phyloP scores from a whole-genome alignment of 192 early-diverging fungal species.

The Backusella morwellensis region DNA sequence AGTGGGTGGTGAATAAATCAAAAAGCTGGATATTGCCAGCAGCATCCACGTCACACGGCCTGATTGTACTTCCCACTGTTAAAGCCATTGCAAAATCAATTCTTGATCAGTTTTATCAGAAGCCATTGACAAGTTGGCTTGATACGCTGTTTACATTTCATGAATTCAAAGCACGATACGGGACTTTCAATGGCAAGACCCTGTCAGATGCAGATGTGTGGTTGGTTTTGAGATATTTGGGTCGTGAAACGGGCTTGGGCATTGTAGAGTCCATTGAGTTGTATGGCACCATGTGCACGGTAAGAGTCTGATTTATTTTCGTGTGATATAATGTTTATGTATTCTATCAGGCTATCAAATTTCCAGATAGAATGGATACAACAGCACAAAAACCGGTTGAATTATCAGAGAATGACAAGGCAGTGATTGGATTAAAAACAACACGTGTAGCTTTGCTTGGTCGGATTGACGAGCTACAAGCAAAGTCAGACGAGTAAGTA shows the following conservation, averaged over 20 bases:
- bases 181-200: neutral
- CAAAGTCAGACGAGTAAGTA: slow-evolving; percentile 50
- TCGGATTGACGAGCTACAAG: slow-evolving; percentile 63
- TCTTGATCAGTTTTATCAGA: slow-evolving; percentile 10
- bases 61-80: slow-evolving; percentile 17
- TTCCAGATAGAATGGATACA: slow-evolving; percentile 11
- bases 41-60: neutral
- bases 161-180: slow-evolving; percentile 12
- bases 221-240: slow-evolving; percentile 32
- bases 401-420: slow-evolving; percentile 56
- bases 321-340: neutral
- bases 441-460: slow-evolving; percentile 46
- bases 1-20: neutral
- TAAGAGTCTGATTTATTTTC: neutral
- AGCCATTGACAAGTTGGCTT: neutral
- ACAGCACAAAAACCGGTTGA: slow-evolving; percentile 7
- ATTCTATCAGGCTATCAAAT: slow-evolving; percentile 20
- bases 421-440: slow-evolving; percentile 53
- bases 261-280: slow-evolving; percentile 12
- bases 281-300: neutral
- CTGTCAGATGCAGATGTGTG: slow-evolving; percentile 33
- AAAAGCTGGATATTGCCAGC: neutral
- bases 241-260: slow-evolving; percentile 11
- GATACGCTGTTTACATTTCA: slow-evolving; percentile 18
- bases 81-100: slow-evolving; percentile 1